Conservation (phyloP, 129 eudicot genomes). For the Chrysanthemum seticuspe region DNA sequence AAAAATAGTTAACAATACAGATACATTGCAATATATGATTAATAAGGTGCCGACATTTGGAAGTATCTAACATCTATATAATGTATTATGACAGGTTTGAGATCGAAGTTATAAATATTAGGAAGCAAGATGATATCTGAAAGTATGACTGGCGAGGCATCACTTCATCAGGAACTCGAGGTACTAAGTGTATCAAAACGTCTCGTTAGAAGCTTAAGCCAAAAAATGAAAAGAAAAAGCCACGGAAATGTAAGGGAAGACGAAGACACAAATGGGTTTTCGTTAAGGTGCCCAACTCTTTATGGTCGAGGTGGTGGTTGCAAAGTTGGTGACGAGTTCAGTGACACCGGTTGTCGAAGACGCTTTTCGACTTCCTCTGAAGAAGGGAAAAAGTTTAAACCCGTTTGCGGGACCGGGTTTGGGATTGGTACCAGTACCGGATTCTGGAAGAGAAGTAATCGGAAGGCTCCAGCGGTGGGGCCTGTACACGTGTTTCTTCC, state of each 20-base stretch:
- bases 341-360: constrained; percentile 50
- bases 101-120: neutral
- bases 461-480: constrained; percentile 36
- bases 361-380: constrained; percentile 71
- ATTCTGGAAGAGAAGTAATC: constrained; percentile 57
- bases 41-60: neutral
- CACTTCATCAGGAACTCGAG: constrained; percentile 59
- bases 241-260: constrained; percentile 43
- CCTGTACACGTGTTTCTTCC: constrained; percentile 63
- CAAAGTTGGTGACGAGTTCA: constrained; percentile 78
- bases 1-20: no score
- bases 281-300: constrained; percentile 68
- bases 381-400: constrained; percentile 58
- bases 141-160: constrained; percentile 46
- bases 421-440: constrained; percentile 29
- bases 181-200: constrained; percentile 71
- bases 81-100: constrained; percentile 16
- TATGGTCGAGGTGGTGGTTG: constrained; percentile 86
- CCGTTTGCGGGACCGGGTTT: constrained; percentile 57
- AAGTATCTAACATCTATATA: constrained; percentile 18
- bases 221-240: constrained; percentile 63
- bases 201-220: constrained; percentile 75
- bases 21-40: no score
- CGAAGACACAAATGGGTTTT: constrained; percentile 54
- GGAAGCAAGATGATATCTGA: constrained; percentile 45